Conservation (phyloP, 768 basidiomycete species). For the Boletus fagicola region DNA sequence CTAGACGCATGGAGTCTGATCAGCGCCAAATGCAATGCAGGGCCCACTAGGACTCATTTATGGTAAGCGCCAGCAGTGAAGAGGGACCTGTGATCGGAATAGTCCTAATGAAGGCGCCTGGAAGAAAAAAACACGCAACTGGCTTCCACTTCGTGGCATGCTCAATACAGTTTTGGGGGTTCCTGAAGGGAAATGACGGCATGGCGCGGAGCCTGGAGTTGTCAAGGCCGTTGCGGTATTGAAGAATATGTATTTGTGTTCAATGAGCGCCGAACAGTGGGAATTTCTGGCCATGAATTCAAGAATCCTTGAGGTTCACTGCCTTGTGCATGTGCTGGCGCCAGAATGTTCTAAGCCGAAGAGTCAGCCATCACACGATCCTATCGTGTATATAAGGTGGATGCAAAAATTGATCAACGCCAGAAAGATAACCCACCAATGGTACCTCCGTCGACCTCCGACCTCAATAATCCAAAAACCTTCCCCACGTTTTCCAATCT, state of each 20-base stretch:
- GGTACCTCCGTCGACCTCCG: constrained; percentile 21
- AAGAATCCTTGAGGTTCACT: not conserved
- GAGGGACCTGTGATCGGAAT: not conserved
- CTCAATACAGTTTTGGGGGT: not conserved
- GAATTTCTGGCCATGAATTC: not conserved
- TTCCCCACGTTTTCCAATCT: constrained; percentile 26
- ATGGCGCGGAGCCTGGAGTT: not conserved
- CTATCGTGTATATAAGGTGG: constrained; percentile 14
- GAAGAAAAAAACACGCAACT: not conserved
- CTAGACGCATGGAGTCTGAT: not conserved
- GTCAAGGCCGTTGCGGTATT: not conserved
- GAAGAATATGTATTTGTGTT: not conserved
- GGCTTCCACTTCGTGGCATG: not conserved
- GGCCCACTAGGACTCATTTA: not conserved
- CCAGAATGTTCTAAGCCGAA: not conserved
- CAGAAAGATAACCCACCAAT: constrained; percentile 16
- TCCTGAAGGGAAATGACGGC: constrained; percentile 10
- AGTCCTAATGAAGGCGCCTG: constrained; percentile 2
- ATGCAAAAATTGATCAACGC: not conserved
- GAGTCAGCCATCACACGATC: not conserved
- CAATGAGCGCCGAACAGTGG: constrained; percentile 1
- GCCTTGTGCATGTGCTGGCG: not conserved
- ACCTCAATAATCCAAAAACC: constrained; percentile 24
- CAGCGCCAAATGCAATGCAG: constrained; percentile 1
- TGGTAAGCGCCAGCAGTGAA: not conserved